A percentile compares a stretch with the other conserved stretches of the same genome.
phyloP scores from a whole-genome alignment of 768 basidiomycete genomes.

The Cyathus striatus region DNA sequence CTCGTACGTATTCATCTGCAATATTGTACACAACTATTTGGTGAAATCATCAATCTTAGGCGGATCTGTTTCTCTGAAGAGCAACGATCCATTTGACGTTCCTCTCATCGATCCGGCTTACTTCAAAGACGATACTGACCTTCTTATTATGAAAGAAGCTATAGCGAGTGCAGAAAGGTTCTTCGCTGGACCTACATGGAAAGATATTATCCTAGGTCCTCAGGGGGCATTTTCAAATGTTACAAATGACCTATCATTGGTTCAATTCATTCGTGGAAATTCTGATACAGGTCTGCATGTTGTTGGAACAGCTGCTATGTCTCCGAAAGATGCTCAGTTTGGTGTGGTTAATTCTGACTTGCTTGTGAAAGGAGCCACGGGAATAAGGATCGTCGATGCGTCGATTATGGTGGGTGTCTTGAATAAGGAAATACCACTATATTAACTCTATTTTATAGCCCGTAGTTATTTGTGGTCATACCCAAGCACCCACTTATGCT shows the following conservation, averaged over 20 bases:
- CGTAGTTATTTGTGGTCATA: not conserved
- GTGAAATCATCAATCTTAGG: constrained; percentile 3
- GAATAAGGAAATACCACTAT: not conserved
- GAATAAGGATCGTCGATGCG: constrained; percentile 32
- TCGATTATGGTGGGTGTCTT: constrained; percentile 13
- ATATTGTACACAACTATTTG: not conserved
- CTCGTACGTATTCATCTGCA: constrained; percentile 12
- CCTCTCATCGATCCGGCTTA: constrained; percentile 36
- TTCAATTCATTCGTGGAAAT: constrained; percentile 16
- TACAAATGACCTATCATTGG: constrained; percentile 18
- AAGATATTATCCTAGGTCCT: constrained; percentile 6
- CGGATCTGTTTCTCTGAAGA: constrained; percentile 21
- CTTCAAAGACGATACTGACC: constrained; percentile 16
- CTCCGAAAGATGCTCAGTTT: constrained; percentile 15
- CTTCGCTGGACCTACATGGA: constrained; percentile 11
- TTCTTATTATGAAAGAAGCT: constrained; percentile 13
- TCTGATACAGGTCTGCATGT: constrained; percentile 25
- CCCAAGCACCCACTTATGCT: constrained; percentile 1
- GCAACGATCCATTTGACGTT: constrained; percentile 31
- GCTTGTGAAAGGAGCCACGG: constrained; percentile 27
- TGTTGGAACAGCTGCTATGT: constrained; percentile 28
- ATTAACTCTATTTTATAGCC: too few species aligned
- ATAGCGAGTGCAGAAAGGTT: constrained; percentile 12
- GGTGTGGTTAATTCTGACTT: constrained; percentile 35
- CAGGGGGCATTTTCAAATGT: not conserved